Conservation (phyloP, 2,329 filamentous ascomycete genomes). For the Clarireedia homoeocarpa region DNA sequence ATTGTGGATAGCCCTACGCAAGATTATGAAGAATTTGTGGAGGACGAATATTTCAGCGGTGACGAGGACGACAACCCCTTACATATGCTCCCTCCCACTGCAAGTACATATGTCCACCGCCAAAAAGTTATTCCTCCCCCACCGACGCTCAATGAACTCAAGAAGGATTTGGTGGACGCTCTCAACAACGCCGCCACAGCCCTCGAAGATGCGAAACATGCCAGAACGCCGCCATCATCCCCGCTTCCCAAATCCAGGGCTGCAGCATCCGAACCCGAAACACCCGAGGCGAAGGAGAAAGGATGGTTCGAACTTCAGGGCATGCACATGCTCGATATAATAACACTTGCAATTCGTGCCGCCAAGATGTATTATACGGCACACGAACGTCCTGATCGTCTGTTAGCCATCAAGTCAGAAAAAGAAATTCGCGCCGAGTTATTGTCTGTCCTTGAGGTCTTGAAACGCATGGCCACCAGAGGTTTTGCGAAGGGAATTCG, state of each 20-base stretch:
- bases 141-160: constrained; percentile 73
- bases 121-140: constrained; percentile 76
- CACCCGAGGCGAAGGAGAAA: constrained; percentile 30
- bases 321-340: constrained; percentile 83
- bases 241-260: constrained; percentile 14
- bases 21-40: constrained; percentile 39
- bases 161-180: constrained; percentile 57
- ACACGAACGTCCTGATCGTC: constrained; percentile 76
- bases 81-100: constrained; percentile 89
- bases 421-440: constrained; percentile 77
- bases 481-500: constrained; percentile 79
- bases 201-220: constrained; percentile 49
- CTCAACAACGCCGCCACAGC: constrained; percentile 63
- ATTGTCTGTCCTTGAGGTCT: constrained; percentile 76
- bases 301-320: constrained; percentile 85
- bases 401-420: constrained; percentile 83
- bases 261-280: constrained; percentile 21
- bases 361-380: constrained; percentile 95
- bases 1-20: constrained; percentile 34
- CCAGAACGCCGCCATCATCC: constrained; percentile 19
- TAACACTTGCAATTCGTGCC: constrained; percentile 89
- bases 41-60: constrained; percentile 39
- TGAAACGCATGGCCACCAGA: constrained; percentile 85
- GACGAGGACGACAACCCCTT: constrained; percentile 54
- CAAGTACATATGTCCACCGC: constrained; percentile 87